Evolutionary conservation across 2,329 filamentous ascomycete genomes (phyloP).

Genomic region (Annulohypoxylon truncatum): DNA sequence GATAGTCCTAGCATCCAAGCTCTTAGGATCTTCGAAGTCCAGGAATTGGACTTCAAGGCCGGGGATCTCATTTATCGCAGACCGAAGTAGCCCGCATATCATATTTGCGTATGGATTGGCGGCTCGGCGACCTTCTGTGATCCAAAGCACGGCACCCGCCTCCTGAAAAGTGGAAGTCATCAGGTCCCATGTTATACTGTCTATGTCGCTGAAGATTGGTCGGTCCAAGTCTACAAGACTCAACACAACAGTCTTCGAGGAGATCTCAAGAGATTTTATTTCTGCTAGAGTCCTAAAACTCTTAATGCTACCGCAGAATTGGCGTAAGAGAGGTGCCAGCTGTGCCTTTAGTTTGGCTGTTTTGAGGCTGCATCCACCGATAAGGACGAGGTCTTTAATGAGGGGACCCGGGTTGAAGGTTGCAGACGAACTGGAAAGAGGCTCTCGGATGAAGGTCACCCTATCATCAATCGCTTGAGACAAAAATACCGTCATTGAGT

Average conservation of each 20-base stretch:
- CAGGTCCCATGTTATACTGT: background rate
- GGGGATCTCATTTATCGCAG: background rate
- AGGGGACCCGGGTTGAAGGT: background rate
- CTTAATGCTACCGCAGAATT: background rate
- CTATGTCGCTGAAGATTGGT: background rate
- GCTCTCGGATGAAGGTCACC: constrained; percentile 25
- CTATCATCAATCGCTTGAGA: constrained; percentile 9
- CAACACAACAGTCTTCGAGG: background rate
- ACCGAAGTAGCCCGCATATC: background rate
- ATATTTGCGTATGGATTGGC: background rate
- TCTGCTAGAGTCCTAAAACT: background rate
- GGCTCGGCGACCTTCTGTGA: background rate
- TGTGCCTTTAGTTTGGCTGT: background rate
- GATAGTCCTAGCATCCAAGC: background rate
- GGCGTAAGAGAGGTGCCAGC: background rate
- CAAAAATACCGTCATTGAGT: background rate
- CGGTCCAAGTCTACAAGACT: background rate
- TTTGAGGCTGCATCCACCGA: background rate
- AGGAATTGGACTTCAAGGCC: background rate
- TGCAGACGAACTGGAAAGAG: background rate
- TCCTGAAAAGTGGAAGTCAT: background rate
- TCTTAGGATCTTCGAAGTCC: background rate
- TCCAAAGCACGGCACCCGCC: background rate
- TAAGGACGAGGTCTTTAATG: background rate
- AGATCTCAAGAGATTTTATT: background rate